These are phyloP conservation scores for Diaporthe caulivora DNA, from an alignment of 2,329 filamentous ascomycete genomes.

Conservation along the genomic window DNA sequence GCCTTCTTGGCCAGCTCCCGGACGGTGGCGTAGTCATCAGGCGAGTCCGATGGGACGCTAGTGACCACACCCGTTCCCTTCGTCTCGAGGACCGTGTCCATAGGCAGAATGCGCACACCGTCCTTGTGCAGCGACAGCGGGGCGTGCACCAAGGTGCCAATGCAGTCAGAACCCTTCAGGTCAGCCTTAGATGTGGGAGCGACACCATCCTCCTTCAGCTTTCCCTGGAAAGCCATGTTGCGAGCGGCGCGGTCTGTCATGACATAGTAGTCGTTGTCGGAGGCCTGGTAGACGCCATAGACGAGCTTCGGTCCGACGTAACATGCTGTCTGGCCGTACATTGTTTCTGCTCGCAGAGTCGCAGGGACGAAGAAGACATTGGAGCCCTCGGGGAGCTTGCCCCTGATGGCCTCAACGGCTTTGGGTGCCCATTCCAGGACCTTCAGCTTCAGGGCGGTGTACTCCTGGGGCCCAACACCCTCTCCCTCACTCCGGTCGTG, in stretches of 20 bases:
- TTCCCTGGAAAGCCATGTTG: constrained; percentile 96
- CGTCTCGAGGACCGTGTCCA: constrained; percentile 91
- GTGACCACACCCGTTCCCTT: constrained; percentile 98
- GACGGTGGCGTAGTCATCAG: constrained; percentile 93
- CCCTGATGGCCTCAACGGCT: constrained; percentile 77
- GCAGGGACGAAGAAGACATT: constrained; percentile 92
- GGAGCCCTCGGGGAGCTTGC: constrained; percentile 82
- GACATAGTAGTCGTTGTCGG: constrained; percentile 84
- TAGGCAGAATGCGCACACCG: constrained; percentile 89
- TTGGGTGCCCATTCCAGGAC: constrained; percentile 89
- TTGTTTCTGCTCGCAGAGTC: constrained; percentile 94
- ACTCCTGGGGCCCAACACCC: constrained; percentile 66
- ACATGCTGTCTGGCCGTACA: constrained; percentile 98
- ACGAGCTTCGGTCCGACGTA: constrained; percentile 92
- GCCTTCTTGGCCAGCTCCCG: constrained; percentile 93
- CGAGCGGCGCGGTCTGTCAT: constrained; percentile 83
- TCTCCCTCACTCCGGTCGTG: constrained; percentile 62
- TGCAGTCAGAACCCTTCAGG: constrained; percentile 80
- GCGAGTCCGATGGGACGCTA: constrained; percentile 93
- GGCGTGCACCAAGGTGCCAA: constrained; percentile 91
- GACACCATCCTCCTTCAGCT: constrained; percentile 82
- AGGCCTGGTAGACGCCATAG: constrained; percentile 89
- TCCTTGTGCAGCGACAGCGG: constrained; percentile 88
- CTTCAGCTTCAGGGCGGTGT: constrained; percentile 91
- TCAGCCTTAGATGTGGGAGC: constrained; percentile 78